A percentile compares a stretch with the other conserved stretches of the same genome.
phyloP scores from a whole-genome alignment of 2,329 filamentous ascomycete genomes.

The Xylariales sp. region DNA sequence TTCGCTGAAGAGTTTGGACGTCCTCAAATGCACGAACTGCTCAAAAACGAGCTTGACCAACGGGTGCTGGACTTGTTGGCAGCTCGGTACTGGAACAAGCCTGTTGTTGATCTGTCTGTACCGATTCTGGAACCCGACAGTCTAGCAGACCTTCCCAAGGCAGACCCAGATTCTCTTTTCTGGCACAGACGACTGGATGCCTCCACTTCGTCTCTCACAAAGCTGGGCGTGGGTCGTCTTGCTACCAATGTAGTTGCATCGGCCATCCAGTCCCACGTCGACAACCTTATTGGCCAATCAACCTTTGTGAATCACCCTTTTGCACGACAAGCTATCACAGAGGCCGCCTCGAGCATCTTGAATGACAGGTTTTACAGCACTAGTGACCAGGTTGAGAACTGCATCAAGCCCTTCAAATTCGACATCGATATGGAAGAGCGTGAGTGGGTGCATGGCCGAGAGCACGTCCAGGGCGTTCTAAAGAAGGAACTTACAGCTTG shows the following conservation, averaged over 20 bases:
- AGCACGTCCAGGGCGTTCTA: slow-evolving; percentile 76
- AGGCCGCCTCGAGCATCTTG: slow-evolving; percentile 83
- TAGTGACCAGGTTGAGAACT: slow-evolving; percentile 96
- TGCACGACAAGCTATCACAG: slow-evolving; percentile 85
- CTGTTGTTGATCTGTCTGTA: slow-evolving; percentile 74
- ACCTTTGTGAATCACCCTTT: slow-evolving; percentile 90
- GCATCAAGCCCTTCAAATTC: slow-evolving; percentile 98
- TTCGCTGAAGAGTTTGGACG: slow-evolving; percentile 88
- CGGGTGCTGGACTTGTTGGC: slow-evolving; percentile 90
- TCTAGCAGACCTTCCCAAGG: slow-evolving; percentile 75
- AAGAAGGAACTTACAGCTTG: slow-evolving; percentile 84
- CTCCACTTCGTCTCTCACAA: slow-evolving; percentile 84
- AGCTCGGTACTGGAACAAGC: slow-evolving; percentile 95
- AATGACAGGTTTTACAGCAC: slow-evolving; percentile 96
- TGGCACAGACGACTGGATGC: slow-evolving; percentile 95
- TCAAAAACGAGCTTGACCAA: slow-evolving; percentile 92
- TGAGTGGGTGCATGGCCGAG: slow-evolving; percentile 82
- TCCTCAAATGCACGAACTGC: slow-evolving; percentile 79
- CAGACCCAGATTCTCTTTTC: slow-evolving; percentile 78
- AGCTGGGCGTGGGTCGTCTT: slow-evolving; percentile 86
- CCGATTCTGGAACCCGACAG: slow-evolving; percentile 65
- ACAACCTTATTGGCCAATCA: slow-evolving; percentile 71
- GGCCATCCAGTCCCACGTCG: slow-evolving; percentile 80
- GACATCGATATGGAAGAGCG: slow-evolving; percentile 90
- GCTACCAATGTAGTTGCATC: slow-evolving; percentile 89